Conservation (phyloP, 2,329 filamentous ascomycete species). For the Aspergillus melleus region DNA sequence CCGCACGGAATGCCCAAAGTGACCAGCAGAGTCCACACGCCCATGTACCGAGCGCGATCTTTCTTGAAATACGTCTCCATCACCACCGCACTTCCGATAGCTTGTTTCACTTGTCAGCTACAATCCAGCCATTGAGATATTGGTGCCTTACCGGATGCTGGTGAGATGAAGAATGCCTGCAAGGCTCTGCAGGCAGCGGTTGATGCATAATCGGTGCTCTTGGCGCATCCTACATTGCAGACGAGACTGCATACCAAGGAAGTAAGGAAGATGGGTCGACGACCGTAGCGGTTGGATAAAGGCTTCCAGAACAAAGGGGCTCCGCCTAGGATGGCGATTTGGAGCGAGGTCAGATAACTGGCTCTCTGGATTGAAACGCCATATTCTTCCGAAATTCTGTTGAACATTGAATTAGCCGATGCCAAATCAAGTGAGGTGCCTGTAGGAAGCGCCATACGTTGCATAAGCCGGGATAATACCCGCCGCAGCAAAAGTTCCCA, state of each 20-base stretch:
- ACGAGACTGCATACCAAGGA: constrained; percentile 52
- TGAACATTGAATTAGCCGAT: neutral
- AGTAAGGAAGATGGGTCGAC: constrained; percentile 56
- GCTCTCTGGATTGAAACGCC: constrained; percentile 48
- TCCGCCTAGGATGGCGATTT: constrained; percentile 55
- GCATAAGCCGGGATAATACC: constrained; percentile 58
- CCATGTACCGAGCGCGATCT: constrained; percentile 57
- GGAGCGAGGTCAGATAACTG: constrained; percentile 56
- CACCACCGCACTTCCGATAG: constrained; percentile 59
- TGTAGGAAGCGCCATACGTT: constrained; percentile 15
- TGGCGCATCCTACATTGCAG: constrained; percentile 57
- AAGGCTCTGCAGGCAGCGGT: constrained; percentile 55
- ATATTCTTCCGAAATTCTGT: constrained; percentile 52
- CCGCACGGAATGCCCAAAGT: constrained; percentile 50
- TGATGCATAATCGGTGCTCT: constrained; percentile 50
- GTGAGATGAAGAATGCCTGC: constrained; percentile 57
- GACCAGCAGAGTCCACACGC: constrained; percentile 56
- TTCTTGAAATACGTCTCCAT: constrained; percentile 59
- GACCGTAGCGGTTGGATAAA: constrained; percentile 54
- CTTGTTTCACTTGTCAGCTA: constrained; percentile 19
- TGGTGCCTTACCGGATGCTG: constrained; percentile 39
- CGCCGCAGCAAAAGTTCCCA: constrained; percentile 58
- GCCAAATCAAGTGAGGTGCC: neutral
- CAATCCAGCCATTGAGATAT: too few relatives aligned
- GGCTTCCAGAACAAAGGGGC: constrained; percentile 59